phyloP scores from a whole-genome alignment of 345 rosid genomes.

The Heritiera fomes region DNA sequence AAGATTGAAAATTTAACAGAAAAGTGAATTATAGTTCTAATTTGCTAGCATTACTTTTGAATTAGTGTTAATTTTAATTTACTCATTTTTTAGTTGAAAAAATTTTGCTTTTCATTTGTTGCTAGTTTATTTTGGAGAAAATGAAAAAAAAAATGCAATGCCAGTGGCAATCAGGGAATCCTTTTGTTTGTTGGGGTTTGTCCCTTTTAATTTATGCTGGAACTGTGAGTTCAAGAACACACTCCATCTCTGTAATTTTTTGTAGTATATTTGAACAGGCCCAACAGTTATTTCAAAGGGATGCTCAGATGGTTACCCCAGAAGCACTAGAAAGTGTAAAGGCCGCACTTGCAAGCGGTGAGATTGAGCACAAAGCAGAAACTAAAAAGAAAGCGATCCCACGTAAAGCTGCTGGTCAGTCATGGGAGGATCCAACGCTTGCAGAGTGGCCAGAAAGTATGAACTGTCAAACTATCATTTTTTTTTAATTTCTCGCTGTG shows the following conservation, averaged over 20 bases:
- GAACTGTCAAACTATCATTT: conserved; percentile 1
- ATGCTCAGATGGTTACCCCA: conserved; percentile 88
- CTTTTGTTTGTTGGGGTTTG: not conserved
- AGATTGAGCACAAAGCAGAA: conserved; percentile 84
- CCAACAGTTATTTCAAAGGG: conserved; percentile 89
- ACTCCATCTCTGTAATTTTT: conserved; percentile 20
- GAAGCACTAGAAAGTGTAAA: conserved; percentile 94
- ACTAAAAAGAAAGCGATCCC: conserved; percentile 89
- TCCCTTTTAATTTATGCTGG: not conserved
- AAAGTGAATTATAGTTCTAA: not conserved
- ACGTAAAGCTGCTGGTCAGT: conserved; percentile 95
- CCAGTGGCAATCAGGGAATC: no score
- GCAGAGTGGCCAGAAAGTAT: conserved; percentile 98
- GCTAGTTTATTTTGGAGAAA: not conserved
- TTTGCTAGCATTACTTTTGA: not conserved
- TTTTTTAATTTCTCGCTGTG: not conserved
- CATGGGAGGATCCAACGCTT: conserved; percentile 97
- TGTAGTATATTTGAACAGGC: conserved; percentile 52
- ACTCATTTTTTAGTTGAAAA: not conserved
- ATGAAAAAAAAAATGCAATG: not conserved
- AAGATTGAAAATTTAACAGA: not conserved
- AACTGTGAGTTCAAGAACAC: not conserved
- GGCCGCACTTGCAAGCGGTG: conserved; percentile 92
- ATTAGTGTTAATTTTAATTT: not conserved
- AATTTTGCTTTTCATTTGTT: not conserved